Conservation (phyloP, 2,329 filamentous ascomycete species). For the Drechslerella dactyloides region DNA sequence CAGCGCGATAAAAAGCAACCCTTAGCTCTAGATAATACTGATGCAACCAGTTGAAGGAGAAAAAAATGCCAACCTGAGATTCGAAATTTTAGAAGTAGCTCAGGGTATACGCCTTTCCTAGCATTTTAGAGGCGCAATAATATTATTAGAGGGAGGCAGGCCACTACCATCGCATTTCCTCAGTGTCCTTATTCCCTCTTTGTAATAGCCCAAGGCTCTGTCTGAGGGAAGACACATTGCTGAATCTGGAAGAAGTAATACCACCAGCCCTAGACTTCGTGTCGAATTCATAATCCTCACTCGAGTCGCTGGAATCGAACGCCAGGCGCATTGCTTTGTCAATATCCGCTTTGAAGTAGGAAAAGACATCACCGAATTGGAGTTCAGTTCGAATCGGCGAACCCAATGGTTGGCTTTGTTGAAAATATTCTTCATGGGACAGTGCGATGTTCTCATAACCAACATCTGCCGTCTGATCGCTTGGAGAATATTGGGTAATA, state of each 20-base stretch:
- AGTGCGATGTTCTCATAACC: background rate
- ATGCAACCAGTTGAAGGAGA: no score
- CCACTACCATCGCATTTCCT: background rate
- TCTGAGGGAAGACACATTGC: slow-evolving; percentile 2
- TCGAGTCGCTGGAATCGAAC: background rate
- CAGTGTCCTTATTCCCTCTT: background rate
- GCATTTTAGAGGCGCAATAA: no score
- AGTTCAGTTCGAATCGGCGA: background rate
- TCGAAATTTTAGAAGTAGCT: no score
- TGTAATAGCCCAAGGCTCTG: slow-evolving; percentile 4
- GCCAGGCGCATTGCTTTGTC: slow-evolving; percentile 18
- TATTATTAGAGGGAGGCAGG: no score
- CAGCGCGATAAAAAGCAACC: no score
- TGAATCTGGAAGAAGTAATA: slow-evolving; percentile 10
- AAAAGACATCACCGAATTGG: background rate
- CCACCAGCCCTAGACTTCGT: background rate
- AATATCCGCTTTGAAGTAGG: slow-evolving; percentile 16
- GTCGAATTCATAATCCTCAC: background rate
- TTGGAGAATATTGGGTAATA: no score
- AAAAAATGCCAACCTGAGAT: no score
- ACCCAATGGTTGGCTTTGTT: background rate
- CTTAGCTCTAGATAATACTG: no score
- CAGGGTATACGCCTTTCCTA: no score
- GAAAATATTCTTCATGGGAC: background rate
- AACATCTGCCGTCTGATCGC: background rate